These are phyloP conservation scores for Agrocybe praecox DNA, from an alignment of 768 basidiomycete species.

Conservation along the genomic window DNA sequence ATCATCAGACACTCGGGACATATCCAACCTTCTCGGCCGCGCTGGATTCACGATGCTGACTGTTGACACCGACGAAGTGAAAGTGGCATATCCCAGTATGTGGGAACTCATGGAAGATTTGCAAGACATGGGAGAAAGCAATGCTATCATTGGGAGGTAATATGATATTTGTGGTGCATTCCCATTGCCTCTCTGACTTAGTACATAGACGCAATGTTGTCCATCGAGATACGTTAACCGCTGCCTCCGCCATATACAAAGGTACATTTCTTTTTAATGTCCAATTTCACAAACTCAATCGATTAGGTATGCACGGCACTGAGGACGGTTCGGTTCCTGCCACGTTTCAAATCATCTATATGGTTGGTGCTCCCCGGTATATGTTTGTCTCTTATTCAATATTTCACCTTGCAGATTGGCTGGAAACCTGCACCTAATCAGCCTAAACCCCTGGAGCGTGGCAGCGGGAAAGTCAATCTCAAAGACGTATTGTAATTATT, in stretches of 20 bases:
- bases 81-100: slow-evolving; percentile 89
- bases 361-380: slow-evolving; percentile 48
- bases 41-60: slow-evolving; percentile 95
- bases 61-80: slow-evolving; percentile 93
- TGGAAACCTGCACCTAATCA: slow-evolving; percentile 48
- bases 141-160: slow-evolving; percentile 85
- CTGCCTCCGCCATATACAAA: slow-evolving; percentile 93
- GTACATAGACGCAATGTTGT: slow-evolving; percentile 61
- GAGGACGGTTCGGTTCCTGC: slow-evolving; percentile 88
- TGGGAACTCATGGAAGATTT: slow-evolving; percentile 95
- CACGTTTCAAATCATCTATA: slow-evolving; percentile 95
- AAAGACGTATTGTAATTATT: slow-evolving; percentile 39
- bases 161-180: neutral
- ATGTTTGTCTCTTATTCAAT: neutral
- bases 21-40: slow-evolving; percentile 89
- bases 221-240: slow-evolving; percentile 84
- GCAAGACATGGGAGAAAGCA: slow-evolving; percentile 95
- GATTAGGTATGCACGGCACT: slow-evolving; percentile 78
- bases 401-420: slow-evolving; percentile 35
- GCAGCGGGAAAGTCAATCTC: slow-evolving; percentile 45
- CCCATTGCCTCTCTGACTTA: slow-evolving; percentile 1
- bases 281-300: neutral
- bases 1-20: slow-evolving; percentile 79
- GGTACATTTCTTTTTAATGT: slow-evolving; percentile 44
- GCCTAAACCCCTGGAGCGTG: slow-evolving; percentile 45